phyloP scores from a whole-genome alignment of 495 filamentous ascomycete genomes.

The Aspergillus cavernicola region DNA sequence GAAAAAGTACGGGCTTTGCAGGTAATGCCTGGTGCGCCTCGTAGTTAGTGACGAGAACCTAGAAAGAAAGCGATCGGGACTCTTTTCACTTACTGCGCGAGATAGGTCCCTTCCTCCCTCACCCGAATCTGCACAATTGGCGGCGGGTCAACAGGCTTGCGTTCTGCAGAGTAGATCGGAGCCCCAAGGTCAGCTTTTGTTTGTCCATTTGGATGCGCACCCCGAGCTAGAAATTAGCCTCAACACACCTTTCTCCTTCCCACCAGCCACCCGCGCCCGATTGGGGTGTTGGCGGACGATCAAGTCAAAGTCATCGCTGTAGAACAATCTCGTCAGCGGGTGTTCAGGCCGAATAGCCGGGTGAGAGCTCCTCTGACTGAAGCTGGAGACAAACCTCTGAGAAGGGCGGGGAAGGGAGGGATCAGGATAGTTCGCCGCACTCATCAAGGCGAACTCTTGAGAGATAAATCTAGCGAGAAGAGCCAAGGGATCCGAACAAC shows the following conservation, averaged over 20 bases:
- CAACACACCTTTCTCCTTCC: conserved; percentile 64
- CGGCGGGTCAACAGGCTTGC: conserved; percentile 93
- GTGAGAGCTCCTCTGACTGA: conserved; percentile 21
- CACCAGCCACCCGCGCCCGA: conserved; percentile 63
- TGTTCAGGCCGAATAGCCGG: conserved; percentile 25
- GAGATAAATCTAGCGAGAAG: conserved; percentile 15
- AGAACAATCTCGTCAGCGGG: conserved; percentile 41
- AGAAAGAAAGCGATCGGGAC: background rate
- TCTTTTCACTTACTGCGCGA: conserved; percentile 58
- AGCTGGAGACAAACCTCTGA: conserved; percentile 27
- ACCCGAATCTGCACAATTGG: conserved; percentile 85
- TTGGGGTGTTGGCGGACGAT: conserved; percentile 64
- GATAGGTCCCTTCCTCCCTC: conserved; percentile 60
- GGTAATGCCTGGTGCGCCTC: conserved; percentile 54
- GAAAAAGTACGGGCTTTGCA: conserved; percentile 76
- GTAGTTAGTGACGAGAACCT: background rate
- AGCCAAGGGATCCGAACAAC: conserved; percentile 22
- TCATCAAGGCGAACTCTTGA: conserved; percentile 43
- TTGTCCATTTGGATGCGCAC: background rate
- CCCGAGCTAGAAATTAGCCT: background rate
- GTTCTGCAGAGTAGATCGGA: conserved; percentile 51
- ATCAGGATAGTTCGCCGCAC: conserved; percentile 45
- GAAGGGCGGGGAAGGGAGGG: conserved; percentile 45
- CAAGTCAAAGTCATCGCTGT: conserved; percentile 58
- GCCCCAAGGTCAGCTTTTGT: conserved; percentile 13